phyloP scores from a whole-genome alignment of 768 basidiomycete species.

The Tephrocybe sp. region DNA sequence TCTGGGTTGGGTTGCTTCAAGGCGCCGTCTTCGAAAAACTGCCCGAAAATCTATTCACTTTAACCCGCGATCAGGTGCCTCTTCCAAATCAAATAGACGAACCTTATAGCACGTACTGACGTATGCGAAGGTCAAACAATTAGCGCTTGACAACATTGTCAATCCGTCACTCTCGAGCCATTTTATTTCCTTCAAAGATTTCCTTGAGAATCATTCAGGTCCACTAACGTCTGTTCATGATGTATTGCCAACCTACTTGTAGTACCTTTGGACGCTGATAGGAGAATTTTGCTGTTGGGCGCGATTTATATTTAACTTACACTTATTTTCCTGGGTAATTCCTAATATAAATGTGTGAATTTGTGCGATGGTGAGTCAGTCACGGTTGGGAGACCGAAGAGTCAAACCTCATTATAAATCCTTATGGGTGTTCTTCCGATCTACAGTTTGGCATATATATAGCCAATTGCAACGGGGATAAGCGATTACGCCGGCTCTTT shows the following conservation, averaged over 20 bases:
- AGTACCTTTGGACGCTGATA: not conserved
- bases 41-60: conserved; percentile 62
- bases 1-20: conserved; percentile 59
- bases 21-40: conserved; percentile 61
- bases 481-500: too few species aligned
- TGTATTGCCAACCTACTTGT: conserved; percentile 54
- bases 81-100: not conserved
- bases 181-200: conserved; percentile 31
- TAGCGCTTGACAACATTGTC: conserved; percentile 58
- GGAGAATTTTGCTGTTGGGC: too few species aligned
- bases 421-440: too few species aligned
- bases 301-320: too few species aligned
- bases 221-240: conserved; percentile 48
- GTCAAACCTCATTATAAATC: too few species aligned
- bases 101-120: not conserved
- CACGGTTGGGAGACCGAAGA: too few species aligned
- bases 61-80: conserved; percentile 66
- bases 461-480: too few species aligned
- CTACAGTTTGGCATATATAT: too few species aligned
- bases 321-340: too few species aligned
- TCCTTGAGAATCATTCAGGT: conserved; percentile 35
- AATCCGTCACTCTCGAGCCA: conserved; percentile 26
- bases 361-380: too few species aligned
- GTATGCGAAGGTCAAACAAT: conserved; percentile 52
- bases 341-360: too few species aligned